Conservation (phyloP, 495 filamentous ascomycete species). For the Annulohypoxylon nitens region DNA sequence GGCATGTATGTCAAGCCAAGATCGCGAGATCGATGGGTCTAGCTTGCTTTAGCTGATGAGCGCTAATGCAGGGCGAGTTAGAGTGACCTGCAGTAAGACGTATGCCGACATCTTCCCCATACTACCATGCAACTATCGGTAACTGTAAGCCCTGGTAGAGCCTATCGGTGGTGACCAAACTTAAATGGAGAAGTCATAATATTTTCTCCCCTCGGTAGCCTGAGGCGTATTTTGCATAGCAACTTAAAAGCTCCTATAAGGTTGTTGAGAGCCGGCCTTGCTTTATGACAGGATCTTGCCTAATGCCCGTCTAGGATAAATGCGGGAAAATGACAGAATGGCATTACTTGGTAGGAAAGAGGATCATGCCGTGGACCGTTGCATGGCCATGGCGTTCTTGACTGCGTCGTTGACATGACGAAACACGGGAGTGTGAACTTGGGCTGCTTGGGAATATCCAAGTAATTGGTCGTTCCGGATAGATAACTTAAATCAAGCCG, state of each 20-base stretch:
- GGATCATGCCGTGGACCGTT: neutral
- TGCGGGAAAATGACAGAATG: slow-evolving; percentile 4
- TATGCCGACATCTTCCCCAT: slow-evolving; percentile 17
- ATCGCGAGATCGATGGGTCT: neutral
- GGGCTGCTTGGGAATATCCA: neutral
- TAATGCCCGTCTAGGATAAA: neutral
- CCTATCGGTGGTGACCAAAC: slow-evolving; percentile 32
- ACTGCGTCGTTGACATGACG: slow-evolving; percentile 10
- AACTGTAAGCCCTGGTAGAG: slow-evolving; percentile 25
- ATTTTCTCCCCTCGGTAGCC: neutral
- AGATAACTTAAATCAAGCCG: slow-evolving; percentile 11
- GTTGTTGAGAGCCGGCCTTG: neutral
- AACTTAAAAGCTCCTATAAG: slow-evolving; percentile 8
- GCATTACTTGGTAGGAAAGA: slow-evolving; percentile 1
- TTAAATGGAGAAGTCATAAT: neutral
- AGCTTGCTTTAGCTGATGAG: slow-evolving; percentile 4
- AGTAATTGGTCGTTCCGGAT: neutral
- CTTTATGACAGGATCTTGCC: neutral
- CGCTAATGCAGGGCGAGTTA: slow-evolving; percentile 21
- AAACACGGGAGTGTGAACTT: neutral
- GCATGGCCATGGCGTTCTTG: slow-evolving; percentile 6
- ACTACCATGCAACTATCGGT: slow-evolving; percentile 31
- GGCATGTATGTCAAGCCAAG: slow-evolving; percentile 1
- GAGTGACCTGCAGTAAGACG: slow-evolving; percentile 3
- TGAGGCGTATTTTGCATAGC: neutral